phyloP scores from a whole-genome alignment of 208 protist species.

The Leishmania lainsoni region DNA sequence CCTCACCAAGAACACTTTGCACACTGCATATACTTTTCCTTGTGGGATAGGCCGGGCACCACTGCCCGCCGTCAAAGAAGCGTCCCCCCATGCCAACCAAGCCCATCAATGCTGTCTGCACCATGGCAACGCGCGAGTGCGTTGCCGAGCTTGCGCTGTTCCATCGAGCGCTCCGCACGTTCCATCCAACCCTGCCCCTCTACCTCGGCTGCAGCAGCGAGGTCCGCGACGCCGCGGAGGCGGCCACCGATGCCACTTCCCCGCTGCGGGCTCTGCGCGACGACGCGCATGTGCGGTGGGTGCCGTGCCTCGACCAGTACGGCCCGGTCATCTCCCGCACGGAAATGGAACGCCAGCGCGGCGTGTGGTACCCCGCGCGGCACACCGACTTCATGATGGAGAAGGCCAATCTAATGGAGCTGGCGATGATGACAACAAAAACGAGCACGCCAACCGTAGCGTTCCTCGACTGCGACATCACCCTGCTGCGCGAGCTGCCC shows the following conservation, averaged over 20 bases:
- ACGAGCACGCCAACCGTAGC: constrained; percentile 19
- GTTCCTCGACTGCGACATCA: constrained; percentile 84
- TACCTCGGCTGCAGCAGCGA: constrained; percentile 60
- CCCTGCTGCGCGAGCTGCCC: constrained; percentile 54
- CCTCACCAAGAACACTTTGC: background rate
- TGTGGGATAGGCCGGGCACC: background rate
- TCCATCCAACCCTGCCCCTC: constrained; percentile 60
- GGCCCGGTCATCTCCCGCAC: constrained; percentile 45
- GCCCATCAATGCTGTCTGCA: constrained; percentile 61
- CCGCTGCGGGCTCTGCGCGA: constrained; percentile 13
- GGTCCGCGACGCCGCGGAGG: constrained; percentile 18
- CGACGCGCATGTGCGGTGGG: constrained; percentile 55
- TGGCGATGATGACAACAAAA: constrained; percentile 39
- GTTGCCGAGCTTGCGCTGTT: constrained; percentile 75
- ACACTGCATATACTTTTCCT: background rate
- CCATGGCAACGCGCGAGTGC: constrained; percentile 86
- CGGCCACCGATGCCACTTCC: background rate
- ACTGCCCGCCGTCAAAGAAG: background rate
- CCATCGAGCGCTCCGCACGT: constrained; percentile 52
- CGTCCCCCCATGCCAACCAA: constrained; percentile 12
- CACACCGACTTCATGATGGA: constrained; percentile 91
- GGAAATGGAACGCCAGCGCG: constrained; percentile 67
- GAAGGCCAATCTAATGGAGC: constrained; percentile 81
- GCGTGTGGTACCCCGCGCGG: constrained; percentile 70
- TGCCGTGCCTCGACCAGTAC: constrained; percentile 74